phyloP scores from a whole-genome alignment of 2,329 filamentous ascomycete genomes.

The Purpureocillium takamizusanense region DNA sequence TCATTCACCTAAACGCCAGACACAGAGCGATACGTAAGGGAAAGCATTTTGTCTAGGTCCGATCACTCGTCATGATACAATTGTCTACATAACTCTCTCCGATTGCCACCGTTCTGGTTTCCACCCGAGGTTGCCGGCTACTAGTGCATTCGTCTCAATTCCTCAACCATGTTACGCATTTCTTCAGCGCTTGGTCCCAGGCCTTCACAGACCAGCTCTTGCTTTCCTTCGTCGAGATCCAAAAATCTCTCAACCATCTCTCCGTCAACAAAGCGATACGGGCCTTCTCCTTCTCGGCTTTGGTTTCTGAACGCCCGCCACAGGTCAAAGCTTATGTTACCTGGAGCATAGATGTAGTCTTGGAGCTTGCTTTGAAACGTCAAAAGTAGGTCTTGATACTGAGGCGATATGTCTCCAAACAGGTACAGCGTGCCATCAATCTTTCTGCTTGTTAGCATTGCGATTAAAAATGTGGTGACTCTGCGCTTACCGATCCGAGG shows the following conservation, averaged over 20 bases:
- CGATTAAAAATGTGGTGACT: too few species aligned
- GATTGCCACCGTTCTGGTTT: too few species aligned
- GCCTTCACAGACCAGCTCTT: constrained; percentile 43
- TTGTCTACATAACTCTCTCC: too few species aligned
- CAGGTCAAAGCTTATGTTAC: constrained; percentile 64
- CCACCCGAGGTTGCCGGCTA: too few species aligned
- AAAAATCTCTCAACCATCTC: constrained; percentile 84
- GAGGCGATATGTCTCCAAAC: constrained; percentile 66
- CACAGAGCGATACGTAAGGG: too few species aligned
- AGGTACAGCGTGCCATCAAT: constrained; percentile 88
- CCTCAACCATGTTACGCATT: constrained; percentile 53
- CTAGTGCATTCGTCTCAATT: constrained; percentile 55
- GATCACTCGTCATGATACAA: too few species aligned
- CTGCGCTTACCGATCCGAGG: constrained; percentile 69
- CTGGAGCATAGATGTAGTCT: constrained; percentile 56
- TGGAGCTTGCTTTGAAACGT: constrained; percentile 68
- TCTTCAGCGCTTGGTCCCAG: constrained; percentile 53
- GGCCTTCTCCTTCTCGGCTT: constrained; percentile 64
- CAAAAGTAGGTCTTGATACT: constrained; percentile 72
- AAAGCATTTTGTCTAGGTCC: too few species aligned
- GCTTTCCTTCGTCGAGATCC: constrained; percentile 52
- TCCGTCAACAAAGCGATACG: constrained; percentile 83
- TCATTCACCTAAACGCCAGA: too few species aligned
- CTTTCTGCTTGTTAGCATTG: constrained; percentile 32
- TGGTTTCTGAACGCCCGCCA: constrained; percentile 78